phyloP scores from a whole-genome alignment of 345 rosid species.

The Eucalyptus caleyi region DNA sequence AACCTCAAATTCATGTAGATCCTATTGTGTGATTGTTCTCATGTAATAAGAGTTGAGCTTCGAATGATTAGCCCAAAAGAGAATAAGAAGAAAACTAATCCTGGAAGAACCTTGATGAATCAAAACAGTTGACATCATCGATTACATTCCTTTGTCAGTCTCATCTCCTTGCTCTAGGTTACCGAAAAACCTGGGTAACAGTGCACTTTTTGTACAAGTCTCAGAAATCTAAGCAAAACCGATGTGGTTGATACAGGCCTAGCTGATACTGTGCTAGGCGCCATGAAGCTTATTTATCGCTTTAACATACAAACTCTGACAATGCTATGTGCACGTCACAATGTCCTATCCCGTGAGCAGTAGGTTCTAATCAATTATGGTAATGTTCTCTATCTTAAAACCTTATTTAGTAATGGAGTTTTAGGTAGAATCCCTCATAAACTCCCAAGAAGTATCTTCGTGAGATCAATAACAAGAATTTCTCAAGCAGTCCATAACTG shows the following conservation, averaged over 20 bases:
- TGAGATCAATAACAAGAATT: neutral
- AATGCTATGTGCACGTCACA: neutral
- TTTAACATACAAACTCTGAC: neutral
- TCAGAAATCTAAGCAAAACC: neutral
- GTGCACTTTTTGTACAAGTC: neutral
- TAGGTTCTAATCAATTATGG: too few species aligned
- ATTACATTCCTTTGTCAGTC: neutral
- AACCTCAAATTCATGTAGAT: neutral
- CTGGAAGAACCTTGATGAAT: neutral
- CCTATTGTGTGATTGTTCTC: neutral
- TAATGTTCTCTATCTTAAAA: too few species aligned
- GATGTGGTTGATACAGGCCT: neutral
- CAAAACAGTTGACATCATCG: neutral
- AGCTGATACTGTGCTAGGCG: neutral
- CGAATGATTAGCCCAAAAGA: neutral
- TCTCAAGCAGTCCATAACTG: neutral
- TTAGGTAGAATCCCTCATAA: too few species aligned
- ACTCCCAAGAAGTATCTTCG: fast-evolving
- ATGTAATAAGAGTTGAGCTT: neutral
- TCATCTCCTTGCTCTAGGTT: neutral
- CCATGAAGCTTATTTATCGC: fast-evolving
- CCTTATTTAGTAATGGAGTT: too few species aligned
- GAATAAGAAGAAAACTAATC: neutral
- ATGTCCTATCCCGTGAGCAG: neutral
- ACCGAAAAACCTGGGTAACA: neutral